Evolutionary conservation across 129 eudicot genomes (phyloP).

Genomic region (Artemisia annua): DNA sequence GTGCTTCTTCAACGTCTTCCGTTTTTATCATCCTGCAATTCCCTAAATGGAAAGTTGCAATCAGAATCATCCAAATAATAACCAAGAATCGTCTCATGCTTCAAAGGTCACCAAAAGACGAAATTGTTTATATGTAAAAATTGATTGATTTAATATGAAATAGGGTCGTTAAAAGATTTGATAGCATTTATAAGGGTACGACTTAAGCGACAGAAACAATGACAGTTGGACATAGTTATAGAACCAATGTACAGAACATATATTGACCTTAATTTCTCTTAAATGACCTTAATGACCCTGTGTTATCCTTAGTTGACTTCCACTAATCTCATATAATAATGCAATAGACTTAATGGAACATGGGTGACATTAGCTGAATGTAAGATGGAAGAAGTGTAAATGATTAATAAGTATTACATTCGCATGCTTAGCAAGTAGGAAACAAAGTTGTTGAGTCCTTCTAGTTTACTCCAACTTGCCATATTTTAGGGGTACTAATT

Average conservation of each 20-base stretch:
- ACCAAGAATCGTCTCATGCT: slow-evolving; percentile 25
- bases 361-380: slow-evolving; percentile 25
- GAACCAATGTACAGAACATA: slow-evolving; percentile 28
- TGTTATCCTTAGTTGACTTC: slow-evolving; percentile 37
- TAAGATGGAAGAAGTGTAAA: slow-evolving; percentile 12
- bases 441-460: slow-evolving; percentile 16
- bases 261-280: slow-evolving; percentile 18
- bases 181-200: slow-evolving; percentile 20
- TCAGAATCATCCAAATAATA: slow-evolving; percentile 30
- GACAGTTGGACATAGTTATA: slow-evolving; percentile 34
- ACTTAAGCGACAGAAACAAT: slow-evolving; percentile 11
- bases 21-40: slow-evolving; percentile 33
- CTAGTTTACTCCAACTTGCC: neutral
- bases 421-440: slow-evolving; percentile 31
- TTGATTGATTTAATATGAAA: slow-evolving; percentile 27
- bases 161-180: slow-evolving; percentile 23
- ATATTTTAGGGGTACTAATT: neutral
- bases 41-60: slow-evolving; percentile 29
- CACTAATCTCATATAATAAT: slow-evolving; percentile 26
- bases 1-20: slow-evolving; percentile 21
- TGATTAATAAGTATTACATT: slow-evolving; percentile 9
- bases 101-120: neutral
- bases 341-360: slow-evolving; percentile 18
- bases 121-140: neutral
- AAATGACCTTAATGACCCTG: slow-evolving; percentile 34